These are phyloP conservation scores for Prunus davidiana DNA, from an alignment of 306 rosid genomes.

Conservation along the genomic window DNA sequence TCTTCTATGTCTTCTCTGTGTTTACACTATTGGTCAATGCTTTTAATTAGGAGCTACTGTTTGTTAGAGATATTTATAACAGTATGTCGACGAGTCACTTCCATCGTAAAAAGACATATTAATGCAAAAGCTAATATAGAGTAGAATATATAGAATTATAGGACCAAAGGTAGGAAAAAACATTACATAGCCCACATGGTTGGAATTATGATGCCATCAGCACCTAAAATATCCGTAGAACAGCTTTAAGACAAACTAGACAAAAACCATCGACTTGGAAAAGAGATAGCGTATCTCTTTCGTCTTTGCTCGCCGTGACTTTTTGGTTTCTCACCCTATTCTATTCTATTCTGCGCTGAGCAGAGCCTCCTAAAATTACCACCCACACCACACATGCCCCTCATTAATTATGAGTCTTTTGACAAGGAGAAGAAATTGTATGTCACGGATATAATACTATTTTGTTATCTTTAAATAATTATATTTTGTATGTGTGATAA, in stretches of 20 bases:
- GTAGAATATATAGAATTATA: background rate
- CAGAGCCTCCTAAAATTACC: background rate
- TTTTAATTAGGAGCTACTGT: background rate
- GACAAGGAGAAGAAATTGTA: too few relatives aligned
- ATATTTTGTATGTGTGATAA: rapidly evolving
- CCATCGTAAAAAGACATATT: background rate
- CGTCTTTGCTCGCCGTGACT: background rate
- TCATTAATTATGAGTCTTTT: background rate
- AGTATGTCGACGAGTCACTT: background rate
- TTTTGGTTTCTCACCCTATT: background rate
- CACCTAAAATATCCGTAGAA: background rate
- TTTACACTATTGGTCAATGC: background rate
- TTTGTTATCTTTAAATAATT: too few relatives aligned
- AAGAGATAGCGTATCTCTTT: background rate
- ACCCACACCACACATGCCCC: background rate
- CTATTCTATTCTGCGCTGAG: background rate
- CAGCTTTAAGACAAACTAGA: background rate
- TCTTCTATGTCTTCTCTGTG: too few relatives aligned
- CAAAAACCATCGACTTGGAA: background rate
- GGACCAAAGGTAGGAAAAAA: background rate
- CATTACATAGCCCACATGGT: background rate
- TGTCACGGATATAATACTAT: rapidly evolving
- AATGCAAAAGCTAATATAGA: background rate
- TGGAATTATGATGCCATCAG: slow-evolving; percentile 3
- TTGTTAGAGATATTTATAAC: background rate